Percentiles rank a stretch among this genome's conserved stretches.
phyloP scores from a whole-genome alignment of 768 basidiomycete genomes.

The Rhizopogon roseolus region DNA sequence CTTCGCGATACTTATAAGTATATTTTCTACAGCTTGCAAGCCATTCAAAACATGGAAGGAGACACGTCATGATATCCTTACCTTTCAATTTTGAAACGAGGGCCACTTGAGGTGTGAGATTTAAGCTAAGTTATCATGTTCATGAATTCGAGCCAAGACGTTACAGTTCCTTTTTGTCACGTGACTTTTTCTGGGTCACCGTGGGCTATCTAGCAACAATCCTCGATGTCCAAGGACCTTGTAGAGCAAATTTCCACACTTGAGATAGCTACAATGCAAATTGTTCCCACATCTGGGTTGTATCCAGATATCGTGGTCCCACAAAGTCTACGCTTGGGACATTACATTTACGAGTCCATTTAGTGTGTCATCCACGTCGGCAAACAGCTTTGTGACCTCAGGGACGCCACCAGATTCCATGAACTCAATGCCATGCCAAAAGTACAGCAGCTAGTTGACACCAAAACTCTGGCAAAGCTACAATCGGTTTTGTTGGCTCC shows the following conservation, averaged over 20 bases:
- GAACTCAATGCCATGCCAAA: neutral
- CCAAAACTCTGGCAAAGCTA: neutral
- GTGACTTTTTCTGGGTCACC: too few relatives aligned
- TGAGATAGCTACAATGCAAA: neutral
- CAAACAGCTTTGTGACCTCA: neutral
- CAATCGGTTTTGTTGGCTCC: neutral
- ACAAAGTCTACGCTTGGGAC: neutral
- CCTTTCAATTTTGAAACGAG: neutral
- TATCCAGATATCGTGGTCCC: neutral
- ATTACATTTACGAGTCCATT: neutral
- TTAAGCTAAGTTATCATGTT: too few relatives aligned
- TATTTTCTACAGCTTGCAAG: neutral
- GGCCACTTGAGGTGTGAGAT: too few relatives aligned
- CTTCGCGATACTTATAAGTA: neutral
- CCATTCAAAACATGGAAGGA: neutral
- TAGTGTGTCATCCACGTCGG: neutral
- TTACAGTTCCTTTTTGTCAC: too few relatives aligned
- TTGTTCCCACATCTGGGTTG: neutral
- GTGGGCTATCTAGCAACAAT: too few relatives aligned
- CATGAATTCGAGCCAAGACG: too few relatives aligned
- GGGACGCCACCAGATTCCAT: neutral
- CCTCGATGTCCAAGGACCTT: too few relatives aligned
- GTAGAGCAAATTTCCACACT: too few relatives aligned
- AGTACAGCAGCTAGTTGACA: neutral
- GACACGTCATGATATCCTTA: neutral